Conservation (phyloP, 2,329 filamentous ascomycete species). For the Fusarium longipes region DNA sequence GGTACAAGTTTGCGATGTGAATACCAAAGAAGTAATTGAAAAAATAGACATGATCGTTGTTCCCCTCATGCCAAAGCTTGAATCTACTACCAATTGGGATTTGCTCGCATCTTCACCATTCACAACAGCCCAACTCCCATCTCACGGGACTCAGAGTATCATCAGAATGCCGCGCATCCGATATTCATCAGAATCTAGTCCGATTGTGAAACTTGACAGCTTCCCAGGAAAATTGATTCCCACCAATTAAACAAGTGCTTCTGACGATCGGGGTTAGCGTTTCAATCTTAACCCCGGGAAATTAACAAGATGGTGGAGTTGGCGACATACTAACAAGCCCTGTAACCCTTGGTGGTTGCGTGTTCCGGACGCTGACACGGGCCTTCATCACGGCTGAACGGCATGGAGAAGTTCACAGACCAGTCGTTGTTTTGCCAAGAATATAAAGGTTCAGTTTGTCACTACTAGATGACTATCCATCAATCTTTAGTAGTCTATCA, state of each 20-base stretch:
- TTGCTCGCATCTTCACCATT: neutral
- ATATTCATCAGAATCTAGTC: neutral
- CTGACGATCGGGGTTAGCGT: neutral
- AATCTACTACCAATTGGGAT: neutral
- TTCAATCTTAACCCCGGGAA: conserved; percentile 17
- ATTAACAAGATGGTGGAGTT: conserved; percentile 15
- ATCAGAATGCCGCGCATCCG: conserved; percentile 23
- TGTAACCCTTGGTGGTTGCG: neutral
- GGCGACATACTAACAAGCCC: neutral
- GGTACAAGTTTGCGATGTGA: neutral
- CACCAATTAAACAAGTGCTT: conserved; percentile 14
- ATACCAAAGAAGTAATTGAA: too few relatives aligned
- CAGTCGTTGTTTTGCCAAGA: too few relatives aligned
- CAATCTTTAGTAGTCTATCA: neutral
- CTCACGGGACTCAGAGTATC: neutral
- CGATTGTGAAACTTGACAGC: conserved; percentile 28
- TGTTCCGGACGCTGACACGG: neutral
- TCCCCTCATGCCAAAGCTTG: neutral
- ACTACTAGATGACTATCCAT: neutral
- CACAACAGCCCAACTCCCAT: neutral
- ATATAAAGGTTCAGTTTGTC: neutral
- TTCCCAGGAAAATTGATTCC: conserved; percentile 16
- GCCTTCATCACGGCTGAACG: conserved; percentile 20
- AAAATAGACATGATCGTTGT: neutral
- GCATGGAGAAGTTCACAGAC: conserved; percentile 1